Base-by-base conservation (phyloP, 2,329 filamentous ascomycete genomes). In the Colletotrichum brevisporum region DNA sequence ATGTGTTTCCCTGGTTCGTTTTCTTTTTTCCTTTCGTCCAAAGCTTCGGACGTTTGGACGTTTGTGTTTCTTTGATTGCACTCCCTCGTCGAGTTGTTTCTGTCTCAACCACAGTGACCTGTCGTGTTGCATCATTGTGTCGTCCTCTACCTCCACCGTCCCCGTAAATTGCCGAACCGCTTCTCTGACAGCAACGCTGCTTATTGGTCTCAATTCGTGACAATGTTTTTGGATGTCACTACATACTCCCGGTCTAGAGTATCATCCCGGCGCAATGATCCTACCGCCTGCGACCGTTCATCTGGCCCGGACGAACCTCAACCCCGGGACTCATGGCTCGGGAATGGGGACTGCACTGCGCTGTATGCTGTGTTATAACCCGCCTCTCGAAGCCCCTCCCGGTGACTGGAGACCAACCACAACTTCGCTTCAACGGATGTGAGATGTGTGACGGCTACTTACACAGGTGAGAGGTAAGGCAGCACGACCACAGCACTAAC, bases 301-400 rank as follows among this genome's bases (percentile, higher is more conserved):
- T 59, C 61, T 59, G 43, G 16, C 54, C 61, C n/a, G 59, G 54
- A 43, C 24, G 66, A 65, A 59, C 62, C 55, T 50, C 55, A 52
- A 60, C 24, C 43, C 62, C 51, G 54, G 66, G 50, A 69, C 52
- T 63, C 51, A 31, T 45, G 36, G 43, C 31, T 39, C 26, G 54
- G 60, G 24, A 58, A 58, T 9, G 39, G 43, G 24, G 59, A 31
- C 47, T 64, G 64, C 64, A 15, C 26, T 64, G 64, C 26, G 21
- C 8, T 36, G 21, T 24, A 9, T 36, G 8, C 31, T 36, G 31
- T 36, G 5, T 8, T 43, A 13, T 50, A 67, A 67, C 58, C 56
- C 27, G 53, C 24, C n/a, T 51, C 13, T 9, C 26, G 47, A 9
- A 50, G 50, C 24, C 57, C 57, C 18, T 21, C 57, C 18, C 18